These are phyloP conservation scores for Epichloe baconii DNA, from an alignment of 2,329 filamentous ascomycete genomes.

Conservation along the genomic window DNA sequence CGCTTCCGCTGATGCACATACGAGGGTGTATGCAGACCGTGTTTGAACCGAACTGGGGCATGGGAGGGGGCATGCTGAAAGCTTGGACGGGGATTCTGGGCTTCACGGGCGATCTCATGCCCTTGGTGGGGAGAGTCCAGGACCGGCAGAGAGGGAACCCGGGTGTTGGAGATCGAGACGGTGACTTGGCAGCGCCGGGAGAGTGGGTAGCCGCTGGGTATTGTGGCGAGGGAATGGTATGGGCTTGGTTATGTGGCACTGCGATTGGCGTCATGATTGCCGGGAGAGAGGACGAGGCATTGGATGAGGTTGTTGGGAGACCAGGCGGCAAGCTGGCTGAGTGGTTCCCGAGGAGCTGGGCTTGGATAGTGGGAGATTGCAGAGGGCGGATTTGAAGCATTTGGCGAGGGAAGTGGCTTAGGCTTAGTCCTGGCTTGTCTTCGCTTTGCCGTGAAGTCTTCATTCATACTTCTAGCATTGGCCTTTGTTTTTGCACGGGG, in stretches of 20 bases:
- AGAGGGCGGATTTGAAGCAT: constrained; percentile 23
- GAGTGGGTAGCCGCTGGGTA: constrained; percentile 42
- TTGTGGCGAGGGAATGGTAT: constrained; percentile 39
- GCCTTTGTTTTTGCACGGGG: too few species aligned
- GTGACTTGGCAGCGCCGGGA: constrained; percentile 11
- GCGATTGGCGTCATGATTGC: constrained; percentile 34
- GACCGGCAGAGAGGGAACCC: constrained; percentile 8
- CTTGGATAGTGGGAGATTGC: constrained; percentile 20
- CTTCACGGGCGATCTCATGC: constrained; percentile 33
- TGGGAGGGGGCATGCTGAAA: constrained; percentile 20
- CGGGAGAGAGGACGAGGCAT: constrained; percentile 20
- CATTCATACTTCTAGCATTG: too few species aligned
- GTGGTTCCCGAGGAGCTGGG: constrained; percentile 28
- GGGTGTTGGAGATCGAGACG: background rate
- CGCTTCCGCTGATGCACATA: constrained; percentile 25
- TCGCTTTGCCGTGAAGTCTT: too few species aligned
- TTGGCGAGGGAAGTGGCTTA: background rate
- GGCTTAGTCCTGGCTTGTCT: too few species aligned
- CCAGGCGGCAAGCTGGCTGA: constrained; percentile 22
- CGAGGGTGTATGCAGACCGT: constrained; percentile 28
- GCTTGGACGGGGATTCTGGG: constrained; percentile 38
- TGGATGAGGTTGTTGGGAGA: constrained; percentile 19
- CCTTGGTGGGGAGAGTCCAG: constrained; percentile 35
- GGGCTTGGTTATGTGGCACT: constrained; percentile 37
- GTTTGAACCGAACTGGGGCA: constrained; percentile 26